Conservation (phyloP, 1,139 yeast genomes). For the Lodderomyces orthopsilosis region DNA sequence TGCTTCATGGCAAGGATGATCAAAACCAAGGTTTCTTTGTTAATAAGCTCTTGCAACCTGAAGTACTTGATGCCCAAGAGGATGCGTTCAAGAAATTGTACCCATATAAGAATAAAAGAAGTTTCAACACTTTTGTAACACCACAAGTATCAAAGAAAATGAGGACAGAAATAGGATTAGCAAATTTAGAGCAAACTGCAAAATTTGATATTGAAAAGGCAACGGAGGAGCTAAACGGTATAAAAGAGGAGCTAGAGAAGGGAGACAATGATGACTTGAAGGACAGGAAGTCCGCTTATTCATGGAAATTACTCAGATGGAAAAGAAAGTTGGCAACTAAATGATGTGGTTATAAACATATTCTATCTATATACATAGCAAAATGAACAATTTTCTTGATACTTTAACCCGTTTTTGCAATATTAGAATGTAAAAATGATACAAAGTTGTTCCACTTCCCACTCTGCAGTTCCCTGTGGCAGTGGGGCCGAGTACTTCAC, state of each 20-base stretch:
- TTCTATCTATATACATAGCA: too few relatives aligned
- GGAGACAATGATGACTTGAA: background rate
- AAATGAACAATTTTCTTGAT: too few relatives aligned
- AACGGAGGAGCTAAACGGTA: background rate
- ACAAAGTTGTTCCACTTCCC: too few relatives aligned
- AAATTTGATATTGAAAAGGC: conserved; percentile 9
- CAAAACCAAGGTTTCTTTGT: conserved; percentile 24
- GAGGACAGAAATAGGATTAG: conserved; percentile 21
- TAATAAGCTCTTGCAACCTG: conserved; percentile 20
- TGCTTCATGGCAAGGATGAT: conserved; percentile 39
- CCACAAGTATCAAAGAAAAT: conserved; percentile 45
- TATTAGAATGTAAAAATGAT: too few relatives aligned
- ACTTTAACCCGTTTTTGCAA: too few relatives aligned
- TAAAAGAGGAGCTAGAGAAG: background rate
- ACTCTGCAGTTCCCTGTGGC: too few relatives aligned
- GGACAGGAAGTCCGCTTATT: background rate
- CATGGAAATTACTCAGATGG: conserved; percentile 1
- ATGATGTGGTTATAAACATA: too few relatives aligned
- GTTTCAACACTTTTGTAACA: conserved; percentile 43
- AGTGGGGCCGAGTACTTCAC: too few relatives aligned
- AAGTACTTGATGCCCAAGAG: conserved; percentile 20
- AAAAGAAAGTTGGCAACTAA: too few relatives aligned
- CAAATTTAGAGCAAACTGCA: conserved; percentile 8
- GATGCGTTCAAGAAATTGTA: conserved; percentile 18
- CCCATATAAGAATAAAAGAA: conserved; percentile 34